phyloP scores from a whole-genome alignment of 1,284 basidiomycete genomes.

The Cronartium quercuum region DNA sequence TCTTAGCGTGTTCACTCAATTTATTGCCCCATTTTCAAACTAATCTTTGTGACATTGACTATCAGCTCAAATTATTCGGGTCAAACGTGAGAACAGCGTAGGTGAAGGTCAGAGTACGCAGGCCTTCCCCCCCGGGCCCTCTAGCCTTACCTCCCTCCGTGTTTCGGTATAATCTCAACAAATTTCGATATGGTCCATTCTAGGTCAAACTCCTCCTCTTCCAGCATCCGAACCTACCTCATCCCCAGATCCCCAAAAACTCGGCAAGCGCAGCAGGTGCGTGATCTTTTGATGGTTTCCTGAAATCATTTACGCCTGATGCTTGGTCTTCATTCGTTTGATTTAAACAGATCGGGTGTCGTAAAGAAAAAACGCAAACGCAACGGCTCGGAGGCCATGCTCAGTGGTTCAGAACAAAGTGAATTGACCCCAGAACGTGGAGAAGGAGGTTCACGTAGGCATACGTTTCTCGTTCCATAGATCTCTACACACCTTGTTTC shows the following conservation, averaged over 20 bases:
- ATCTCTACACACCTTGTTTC: not conserved
- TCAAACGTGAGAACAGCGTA: not conserved
- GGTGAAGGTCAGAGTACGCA: not conserved
- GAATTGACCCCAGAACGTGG: conserved; percentile 4
- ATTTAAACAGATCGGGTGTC: not conserved
- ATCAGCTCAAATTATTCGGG: not conserved
- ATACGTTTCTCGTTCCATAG: no score
- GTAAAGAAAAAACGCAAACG: conserved; percentile 24
- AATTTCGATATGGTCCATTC: not conserved
- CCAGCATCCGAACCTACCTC: not conserved
- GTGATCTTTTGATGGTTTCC: no score
- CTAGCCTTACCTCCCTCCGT: not conserved
- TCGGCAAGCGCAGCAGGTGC: not conserved
- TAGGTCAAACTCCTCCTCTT: not conserved
- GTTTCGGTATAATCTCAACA: not conserved
- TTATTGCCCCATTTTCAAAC: no score
- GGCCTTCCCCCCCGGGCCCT: not conserved
- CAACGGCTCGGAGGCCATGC: conserved; percentile 2
- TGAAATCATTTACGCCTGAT: no score
- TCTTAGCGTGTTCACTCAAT: not conserved
- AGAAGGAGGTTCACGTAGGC: conserved; percentile 13
- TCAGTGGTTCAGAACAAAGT: conserved; percentile 12
- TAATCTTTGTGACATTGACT: not conserved
- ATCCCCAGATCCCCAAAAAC: not conserved
- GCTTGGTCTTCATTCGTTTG: no score